Percentiles rank a stretch among this genome's conserved stretches.
These are phyloP conservation scores for Starmerella stigmatis DNA, from an alignment of 805 yeast species.

Conservation along the genomic window DNA sequence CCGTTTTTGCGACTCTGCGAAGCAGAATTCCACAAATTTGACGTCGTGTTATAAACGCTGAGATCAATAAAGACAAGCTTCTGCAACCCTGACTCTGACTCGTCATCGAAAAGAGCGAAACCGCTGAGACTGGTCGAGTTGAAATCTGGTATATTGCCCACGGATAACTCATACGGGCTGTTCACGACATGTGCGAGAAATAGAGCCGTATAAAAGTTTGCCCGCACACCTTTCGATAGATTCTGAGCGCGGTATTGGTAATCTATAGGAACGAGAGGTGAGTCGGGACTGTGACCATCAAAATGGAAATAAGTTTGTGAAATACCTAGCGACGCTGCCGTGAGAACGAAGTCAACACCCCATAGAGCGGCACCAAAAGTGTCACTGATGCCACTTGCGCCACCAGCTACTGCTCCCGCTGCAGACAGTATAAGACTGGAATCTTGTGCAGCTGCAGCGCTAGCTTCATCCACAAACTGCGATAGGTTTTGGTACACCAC, in stretches of 20 bases:
- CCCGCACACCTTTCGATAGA: not conserved
- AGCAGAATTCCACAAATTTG: not conserved
- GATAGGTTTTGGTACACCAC: not conserved
- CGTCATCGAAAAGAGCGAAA: not conserved
- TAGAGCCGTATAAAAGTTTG: not conserved
- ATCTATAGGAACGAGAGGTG: not conserved
- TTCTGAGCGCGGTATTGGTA: not conserved
- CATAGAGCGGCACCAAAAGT: constrained; percentile 1
- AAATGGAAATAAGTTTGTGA: not conserved
- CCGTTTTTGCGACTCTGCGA: not conserved
- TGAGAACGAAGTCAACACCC: constrained; percentile 1
- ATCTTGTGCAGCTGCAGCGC: not conserved
- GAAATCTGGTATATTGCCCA: not conserved
- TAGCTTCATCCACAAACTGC: not conserved
- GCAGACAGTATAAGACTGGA: not conserved
- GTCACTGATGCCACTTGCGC: constrained; percentile 1
- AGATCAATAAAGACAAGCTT: not conserved
- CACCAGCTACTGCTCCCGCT: not conserved
- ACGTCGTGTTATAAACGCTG: not conserved
- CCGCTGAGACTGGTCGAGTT: not conserved
- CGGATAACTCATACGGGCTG: not conserved
- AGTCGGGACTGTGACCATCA: not conserved
- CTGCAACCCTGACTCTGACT: not conserved
- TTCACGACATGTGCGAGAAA: not conserved
- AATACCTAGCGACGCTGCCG: not conserved